phyloP scores from a whole-genome alignment of 2,329 filamentous ascomycete species.

The Elsinoe australis region DNA sequence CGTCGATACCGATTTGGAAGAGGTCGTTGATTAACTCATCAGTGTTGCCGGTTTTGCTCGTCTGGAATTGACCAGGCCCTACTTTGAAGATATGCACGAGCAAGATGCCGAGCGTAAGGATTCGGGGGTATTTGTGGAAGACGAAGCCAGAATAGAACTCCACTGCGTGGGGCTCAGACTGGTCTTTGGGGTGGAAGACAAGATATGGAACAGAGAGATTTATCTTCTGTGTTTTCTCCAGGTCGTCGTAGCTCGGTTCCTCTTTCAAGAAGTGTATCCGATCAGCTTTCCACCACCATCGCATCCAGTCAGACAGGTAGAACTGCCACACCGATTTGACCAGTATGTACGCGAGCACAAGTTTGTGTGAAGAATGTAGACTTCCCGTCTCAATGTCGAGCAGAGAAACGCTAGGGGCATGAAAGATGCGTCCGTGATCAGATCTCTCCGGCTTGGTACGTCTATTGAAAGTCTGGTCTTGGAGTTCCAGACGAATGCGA shows the following conservation, averaged over 20 bases:
- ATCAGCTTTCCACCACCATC: not conserved
- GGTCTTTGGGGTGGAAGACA: not conserved
- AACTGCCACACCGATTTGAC: not conserved
- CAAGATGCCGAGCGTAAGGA: not conserved
- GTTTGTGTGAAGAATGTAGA: not conserved
- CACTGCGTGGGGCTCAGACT: not conserved
- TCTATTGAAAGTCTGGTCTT: not conserved
- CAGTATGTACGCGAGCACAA: not conserved
- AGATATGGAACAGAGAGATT: not conserved
- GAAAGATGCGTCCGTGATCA: not conserved
- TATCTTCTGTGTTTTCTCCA: not conserved
- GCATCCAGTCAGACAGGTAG: not conserved
- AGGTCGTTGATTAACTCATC: too few relatives aligned
- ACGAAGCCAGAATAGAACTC: not conserved
- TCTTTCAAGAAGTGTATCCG: not conserved
- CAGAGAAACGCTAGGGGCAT: not conserved
- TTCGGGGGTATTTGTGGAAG: not conserved
- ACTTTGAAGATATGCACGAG: too few relatives aligned
- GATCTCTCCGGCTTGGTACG: not conserved
- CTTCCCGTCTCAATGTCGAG: not conserved
- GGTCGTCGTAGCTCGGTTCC: not conserved
- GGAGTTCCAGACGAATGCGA: not conserved
- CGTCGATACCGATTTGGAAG: too few relatives aligned
- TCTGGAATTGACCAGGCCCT: too few relatives aligned
- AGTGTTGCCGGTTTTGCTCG: too few relatives aligned